Conservation (phyloP, 208 protist species). For the Hexamita inflata region DNA sequence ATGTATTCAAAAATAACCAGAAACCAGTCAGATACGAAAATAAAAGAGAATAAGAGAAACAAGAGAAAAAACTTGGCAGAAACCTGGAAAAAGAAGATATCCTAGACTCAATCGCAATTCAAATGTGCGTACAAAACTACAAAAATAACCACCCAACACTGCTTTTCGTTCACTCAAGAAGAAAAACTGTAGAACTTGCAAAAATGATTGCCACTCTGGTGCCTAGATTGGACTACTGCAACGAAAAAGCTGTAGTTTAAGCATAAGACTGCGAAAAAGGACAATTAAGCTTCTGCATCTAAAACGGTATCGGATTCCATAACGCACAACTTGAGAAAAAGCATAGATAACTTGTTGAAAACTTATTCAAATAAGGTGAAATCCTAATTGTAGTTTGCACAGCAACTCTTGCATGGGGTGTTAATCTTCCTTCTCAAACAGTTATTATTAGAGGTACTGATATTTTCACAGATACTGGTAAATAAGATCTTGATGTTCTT, state of each 20-base stretch:
- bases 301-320: conserved; percentile 72
- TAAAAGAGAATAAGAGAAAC: neutral
- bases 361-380: conserved; percentile 71
- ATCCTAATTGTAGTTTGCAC: conserved; percentile 86
- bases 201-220: neutral
- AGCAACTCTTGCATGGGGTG: conserved; percentile 96
- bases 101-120: neutral
- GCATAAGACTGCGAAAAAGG: neutral
- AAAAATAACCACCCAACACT: neutral
- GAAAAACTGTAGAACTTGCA: neutral
- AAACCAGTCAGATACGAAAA: neutral
- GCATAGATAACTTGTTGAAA: conserved; percentile 78
- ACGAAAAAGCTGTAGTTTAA: neutral
- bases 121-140: conserved; percentile 44
- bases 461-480: conserved; percentile 67
- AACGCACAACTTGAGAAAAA: conserved; percentile 78
- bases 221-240: neutral
- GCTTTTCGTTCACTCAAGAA: neutral
- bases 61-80: conserved; percentile 26
- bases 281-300: conserved; percentile 36
- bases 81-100: neutral
- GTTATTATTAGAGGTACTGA: conserved; percentile 91
- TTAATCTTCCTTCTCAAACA: conserved; percentile 94
- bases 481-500: conserved; percentile 84
- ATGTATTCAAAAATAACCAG: neutral